These are phyloP conservation scores for Trypanosoma lewisi DNA, from an alignment of 208 protist species.

Conservation along the genomic window DNA sequence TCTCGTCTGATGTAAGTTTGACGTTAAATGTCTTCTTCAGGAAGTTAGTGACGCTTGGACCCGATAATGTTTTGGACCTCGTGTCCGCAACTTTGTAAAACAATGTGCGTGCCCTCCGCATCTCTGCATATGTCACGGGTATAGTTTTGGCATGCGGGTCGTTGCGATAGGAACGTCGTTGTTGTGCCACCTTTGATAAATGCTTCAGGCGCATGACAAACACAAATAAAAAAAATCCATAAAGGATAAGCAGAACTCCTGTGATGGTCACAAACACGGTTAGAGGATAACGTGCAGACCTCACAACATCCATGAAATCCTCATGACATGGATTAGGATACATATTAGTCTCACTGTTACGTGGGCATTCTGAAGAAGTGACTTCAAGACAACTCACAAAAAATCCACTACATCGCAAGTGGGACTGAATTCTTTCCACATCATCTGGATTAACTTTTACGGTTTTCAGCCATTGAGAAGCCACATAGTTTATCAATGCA, in stretches of 20 bases:
- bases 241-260: conserved; percentile 33
- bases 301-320: conserved; percentile 30
- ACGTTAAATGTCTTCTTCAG: conserved; percentile 44
- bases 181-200: conserved; percentile 29
- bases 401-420: conserved; percentile 55
- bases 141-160: conserved; percentile 31
- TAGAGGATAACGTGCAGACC: conserved; percentile 26
- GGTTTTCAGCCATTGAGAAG: conserved; percentile 25
- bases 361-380: conserved; percentile 36
- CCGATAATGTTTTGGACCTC: conserved; percentile 18
- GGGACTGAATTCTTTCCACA: conserved; percentile 36
- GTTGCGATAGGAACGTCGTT: conserved; percentile 41
- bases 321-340: conserved; percentile 38
- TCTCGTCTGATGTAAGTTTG: conserved; percentile 26
- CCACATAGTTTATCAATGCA: conserved; percentile 20
- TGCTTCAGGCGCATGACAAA: conserved; percentile 38
- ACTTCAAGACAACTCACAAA: conserved; percentile 52
- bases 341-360: conserved; percentile 34
- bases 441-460: conserved; percentile 7
- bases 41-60: conserved; percentile 26
- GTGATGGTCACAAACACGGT: conserved; percentile 23
- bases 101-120: conserved; percentile 18
- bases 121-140: conserved; percentile 43
- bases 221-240: conserved; percentile 30
- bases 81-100: conserved; percentile 30